phyloP scores from a whole-genome alignment of 1,284 basidiomycete genomes.

The Meira nashicola region DNA sequence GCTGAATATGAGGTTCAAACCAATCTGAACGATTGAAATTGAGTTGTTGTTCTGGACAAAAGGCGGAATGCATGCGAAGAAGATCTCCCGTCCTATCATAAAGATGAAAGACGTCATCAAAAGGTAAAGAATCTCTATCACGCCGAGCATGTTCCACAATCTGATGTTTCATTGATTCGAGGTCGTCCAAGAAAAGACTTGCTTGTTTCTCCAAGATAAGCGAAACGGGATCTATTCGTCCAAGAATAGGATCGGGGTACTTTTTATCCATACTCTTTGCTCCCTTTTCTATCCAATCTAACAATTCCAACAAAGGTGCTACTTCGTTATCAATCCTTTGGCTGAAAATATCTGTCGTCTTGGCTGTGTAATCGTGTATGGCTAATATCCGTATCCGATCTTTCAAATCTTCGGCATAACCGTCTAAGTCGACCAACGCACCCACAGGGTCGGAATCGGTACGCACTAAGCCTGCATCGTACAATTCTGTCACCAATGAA shows the following conservation, averaged over 20 bases:
- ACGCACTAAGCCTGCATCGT: constrained; percentile 41
- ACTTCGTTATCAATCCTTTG: constrained; percentile 71
- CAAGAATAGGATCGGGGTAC: constrained; percentile 73
- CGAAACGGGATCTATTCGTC: constrained; percentile 61
- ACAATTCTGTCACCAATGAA: constrained; percentile 47
- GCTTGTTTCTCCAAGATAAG: constrained; percentile 69
- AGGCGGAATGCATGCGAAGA: constrained; percentile 72
- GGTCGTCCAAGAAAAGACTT: constrained; percentile 70
- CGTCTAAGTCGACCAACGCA: constrained; percentile 32
- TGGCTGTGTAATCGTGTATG: constrained; percentile 61
- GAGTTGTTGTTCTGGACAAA: constrained; percentile 63
- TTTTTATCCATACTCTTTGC: constrained; percentile 77
- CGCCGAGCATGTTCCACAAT: constrained; percentile 37
- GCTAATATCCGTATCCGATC: constrained; percentile 64
- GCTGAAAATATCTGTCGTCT: constrained; percentile 60
- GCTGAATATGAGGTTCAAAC: constrained; percentile 81
- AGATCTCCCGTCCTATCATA: constrained; percentile 72
- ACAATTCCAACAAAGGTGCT: constrained; percentile 67
- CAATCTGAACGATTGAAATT: constrained; percentile 55
- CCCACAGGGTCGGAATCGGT: constrained; percentile 28
- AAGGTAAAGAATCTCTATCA: constrained; percentile 31
- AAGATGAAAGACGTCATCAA: constrained; percentile 71
- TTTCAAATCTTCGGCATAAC: constrained; percentile 51
- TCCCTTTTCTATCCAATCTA: constrained; percentile 79
- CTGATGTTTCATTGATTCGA: constrained; percentile 55